phyloP scores from a whole-genome alignment of 176 grass and related monocot genomes.

The Saccharum officinarum region DNA sequence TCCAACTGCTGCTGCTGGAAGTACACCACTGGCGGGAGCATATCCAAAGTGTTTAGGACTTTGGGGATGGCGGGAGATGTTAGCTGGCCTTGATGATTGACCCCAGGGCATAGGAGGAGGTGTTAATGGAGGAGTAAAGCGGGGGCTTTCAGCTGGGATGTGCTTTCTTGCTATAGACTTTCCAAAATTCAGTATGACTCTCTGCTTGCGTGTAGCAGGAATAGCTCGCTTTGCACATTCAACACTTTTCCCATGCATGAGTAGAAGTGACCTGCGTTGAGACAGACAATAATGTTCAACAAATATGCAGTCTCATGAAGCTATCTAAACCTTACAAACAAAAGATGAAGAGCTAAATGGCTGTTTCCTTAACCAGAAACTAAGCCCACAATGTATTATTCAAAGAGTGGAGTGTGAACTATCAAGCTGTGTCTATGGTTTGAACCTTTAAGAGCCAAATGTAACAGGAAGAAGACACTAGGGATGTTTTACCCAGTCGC shows the following conservation, averaged over 20 bases:
- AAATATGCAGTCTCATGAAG: neutral
- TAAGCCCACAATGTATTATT: neutral
- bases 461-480: conserved; percentile 24
- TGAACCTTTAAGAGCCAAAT: neutral
- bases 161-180: conserved; percentile 61
- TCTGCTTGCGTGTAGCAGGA: conserved; percentile 49
- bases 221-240: conserved; percentile 71
- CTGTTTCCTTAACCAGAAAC: neutral
- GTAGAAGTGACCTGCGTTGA: conserved; percentile 61
- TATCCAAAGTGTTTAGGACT: conserved; percentile 58
- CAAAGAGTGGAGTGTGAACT: neutral
- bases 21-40: conserved; percentile 28
- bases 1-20: conserved; percentile 40
- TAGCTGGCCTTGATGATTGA: conserved; percentile 50
- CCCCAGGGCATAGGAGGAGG: conserved; percentile 47
- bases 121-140: conserved; percentile 36
- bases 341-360: neutral
- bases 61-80: conserved; percentile 35
- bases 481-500: conserved; percentile 61
- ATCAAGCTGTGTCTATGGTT: conserved; percentile 10
- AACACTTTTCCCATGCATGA: conserved; percentile 67
- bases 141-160: conserved; percentile 28
- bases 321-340: neutral
- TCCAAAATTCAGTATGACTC: conserved; percentile 67
- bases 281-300: neutral